These are phyloP conservation scores for Candida dubliniensis DNA, from an alignment of 1,139 yeast genomes.

Conservation along the genomic window DNA sequence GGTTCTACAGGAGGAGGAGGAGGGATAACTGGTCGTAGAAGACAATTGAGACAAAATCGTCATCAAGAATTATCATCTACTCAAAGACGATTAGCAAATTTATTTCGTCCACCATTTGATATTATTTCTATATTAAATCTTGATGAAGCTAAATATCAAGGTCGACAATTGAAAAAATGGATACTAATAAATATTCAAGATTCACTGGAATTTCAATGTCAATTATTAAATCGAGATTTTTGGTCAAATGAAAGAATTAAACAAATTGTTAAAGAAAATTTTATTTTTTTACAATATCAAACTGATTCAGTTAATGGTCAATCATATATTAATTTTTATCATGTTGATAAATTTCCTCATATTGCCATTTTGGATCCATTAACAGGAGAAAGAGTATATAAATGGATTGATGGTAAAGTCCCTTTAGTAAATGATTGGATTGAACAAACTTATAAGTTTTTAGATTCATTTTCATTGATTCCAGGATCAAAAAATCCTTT, in stretches of 20 bases:
- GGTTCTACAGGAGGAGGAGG: constrained; percentile 2
- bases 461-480: constrained; percentile 63
- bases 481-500: constrained; percentile 70
- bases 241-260: constrained; percentile 80
- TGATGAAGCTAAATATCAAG: constrained; percentile 70
- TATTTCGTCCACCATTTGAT: constrained; percentile 94
- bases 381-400: constrained; percentile 83
- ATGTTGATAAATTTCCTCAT: constrained; percentile 71
- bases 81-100: constrained; percentile 70
- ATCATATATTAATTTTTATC: constrained; percentile 70
- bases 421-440: constrained; percentile 62
- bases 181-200: constrained; percentile 86
- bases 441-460: constrained; percentile 57
- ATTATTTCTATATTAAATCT: constrained; percentile 65
- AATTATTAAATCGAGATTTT: constrained; percentile 85
- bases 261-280: constrained; percentile 60
- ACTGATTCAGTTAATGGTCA: constrained; percentile 73
- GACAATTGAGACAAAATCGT: constrained; percentile 28
- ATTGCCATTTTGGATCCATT: constrained; percentile 91
- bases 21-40: constrained; percentile 28
- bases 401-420: constrained; percentile 63
- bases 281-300: constrained; percentile 81
- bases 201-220: constrained; percentile 80
- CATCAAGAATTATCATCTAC: constrained; percentile 51
- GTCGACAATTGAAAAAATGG: constrained; percentile 72